phyloP scores from a whole-genome alignment of 306 rosid genomes.

The Pyrus pyrifolia region DNA sequence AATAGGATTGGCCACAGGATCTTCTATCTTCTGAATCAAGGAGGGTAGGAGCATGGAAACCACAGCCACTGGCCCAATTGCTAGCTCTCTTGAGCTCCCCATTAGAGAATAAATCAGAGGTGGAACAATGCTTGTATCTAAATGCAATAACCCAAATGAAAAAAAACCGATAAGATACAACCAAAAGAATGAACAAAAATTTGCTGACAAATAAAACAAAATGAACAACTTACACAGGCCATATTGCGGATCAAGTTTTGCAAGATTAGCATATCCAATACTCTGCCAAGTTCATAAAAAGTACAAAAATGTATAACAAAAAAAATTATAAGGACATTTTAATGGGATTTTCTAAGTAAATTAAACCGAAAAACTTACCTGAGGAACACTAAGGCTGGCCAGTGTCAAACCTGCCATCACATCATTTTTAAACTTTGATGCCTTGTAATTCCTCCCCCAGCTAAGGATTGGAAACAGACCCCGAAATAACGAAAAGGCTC shows the following conservation, averaged over 20 bases:
- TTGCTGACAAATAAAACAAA: neutral
- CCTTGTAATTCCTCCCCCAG: conserved; percentile 57
- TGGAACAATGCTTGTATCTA: conserved; percentile 87
- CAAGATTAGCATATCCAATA: conserved; percentile 85
- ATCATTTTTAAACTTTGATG: conserved; percentile 55
- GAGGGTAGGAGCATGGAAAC: conserved; percentile 75
- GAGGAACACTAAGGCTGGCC: conserved; percentile 89
- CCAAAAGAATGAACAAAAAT: neutral
- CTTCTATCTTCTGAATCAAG: conserved; percentile 44
- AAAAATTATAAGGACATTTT: neutral
- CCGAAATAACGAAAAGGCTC: conserved; percentile 23
- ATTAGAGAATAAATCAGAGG: conserved; percentile 79
- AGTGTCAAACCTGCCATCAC: conserved; percentile 82
- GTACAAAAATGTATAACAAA: neutral
- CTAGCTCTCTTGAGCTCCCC: conserved; percentile 95
- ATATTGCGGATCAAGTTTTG: conserved; percentile 80
- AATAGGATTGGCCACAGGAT: conserved; percentile 56
- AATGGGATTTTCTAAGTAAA: neutral
- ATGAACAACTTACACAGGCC: conserved; percentile 60
- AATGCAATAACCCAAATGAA: neutral
- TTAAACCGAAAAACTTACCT: conserved; percentile 27
- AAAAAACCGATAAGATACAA: neutral
- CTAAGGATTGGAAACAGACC: conserved; percentile 59
- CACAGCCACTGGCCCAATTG: conserved; percentile 95
- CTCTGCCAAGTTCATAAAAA: conserved; percentile 44